Evolutionary conservation across 164 flowering plant species (phyloP), one percentile per base, ranked within the genome.

Genomic region (Amborella trichopoda): DNA sequence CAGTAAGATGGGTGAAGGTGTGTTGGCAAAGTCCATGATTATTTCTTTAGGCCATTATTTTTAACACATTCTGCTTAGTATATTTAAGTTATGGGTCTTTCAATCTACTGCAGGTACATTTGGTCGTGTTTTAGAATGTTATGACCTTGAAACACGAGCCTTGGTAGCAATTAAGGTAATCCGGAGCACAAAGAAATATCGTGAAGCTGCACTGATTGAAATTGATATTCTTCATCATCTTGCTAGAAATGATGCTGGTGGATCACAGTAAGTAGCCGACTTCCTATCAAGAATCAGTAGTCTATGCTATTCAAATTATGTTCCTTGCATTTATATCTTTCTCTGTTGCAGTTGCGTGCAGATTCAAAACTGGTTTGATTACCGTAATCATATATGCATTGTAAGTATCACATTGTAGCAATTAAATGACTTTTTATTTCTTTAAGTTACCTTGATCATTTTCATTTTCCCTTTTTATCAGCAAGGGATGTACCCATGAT

Each of bases 1-100:
- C 26, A 64, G 86, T 71, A 77, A 83, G 68, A 80, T 89, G 81
- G 97, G 97, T 68, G 97, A 89, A 85, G 97, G 97, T 89, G 76
- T 71, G 84, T 67, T 59, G 73, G 62, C 58, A 53, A 69, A 58
- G 68, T 44, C 38, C 57, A 19, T 38, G 17, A 9, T 38, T 57
- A 71, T 68, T 71, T 63, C 19, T 1, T 9, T 39, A 17, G 65
- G 56, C 69, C 47, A 65, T 66, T 69, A 74, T 59, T 74, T 59
- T 63, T 59, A 4, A 62, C 57, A 40, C 63, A 72, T 67, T 58
- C 71, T 61, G 56, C 21, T 63, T 65, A 54, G 71, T 50, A 61
- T 65, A 69, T 54, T 66, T 47, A 60, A 21, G 68, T 71, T 75
- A 73, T 60, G 63, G 52, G 64, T 77, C 75, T 75, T 58, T 69